phyloP scores from a whole-genome alignment of 2,329 filamentous ascomycete species.

The Colletotrichum phormii region DNA sequence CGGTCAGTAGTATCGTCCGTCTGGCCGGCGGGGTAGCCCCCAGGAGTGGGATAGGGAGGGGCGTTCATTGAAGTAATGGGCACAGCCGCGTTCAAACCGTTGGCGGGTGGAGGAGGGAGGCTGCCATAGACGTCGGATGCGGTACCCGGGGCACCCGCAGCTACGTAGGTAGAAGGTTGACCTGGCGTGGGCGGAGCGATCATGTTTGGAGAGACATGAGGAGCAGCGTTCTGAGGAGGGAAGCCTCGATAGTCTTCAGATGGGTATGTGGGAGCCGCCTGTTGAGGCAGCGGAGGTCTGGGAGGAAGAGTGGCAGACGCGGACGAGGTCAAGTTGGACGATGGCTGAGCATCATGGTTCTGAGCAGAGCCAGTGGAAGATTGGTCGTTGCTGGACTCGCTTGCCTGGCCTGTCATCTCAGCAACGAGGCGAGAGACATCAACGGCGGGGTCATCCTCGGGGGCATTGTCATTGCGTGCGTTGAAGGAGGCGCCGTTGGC shows the following conservation, averaged over 20 bases:
- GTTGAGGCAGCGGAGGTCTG: slow-evolving; percentile 56
- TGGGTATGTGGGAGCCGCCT: slow-evolving; percentile 49
- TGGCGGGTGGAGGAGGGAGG: slow-evolving; percentile 45
- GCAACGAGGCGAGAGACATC: slow-evolving; percentile 56
- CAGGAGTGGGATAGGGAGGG: slow-evolving; percentile 46
- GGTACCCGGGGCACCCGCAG: slow-evolving; percentile 43
- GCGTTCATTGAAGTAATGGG: slow-evolving; percentile 46
- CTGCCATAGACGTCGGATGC: slow-evolving; percentile 46
- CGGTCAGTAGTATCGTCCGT: slow-evolving; percentile 56
- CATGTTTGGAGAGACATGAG: slow-evolving; percentile 41
- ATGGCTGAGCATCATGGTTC: slow-evolving; percentile 25
- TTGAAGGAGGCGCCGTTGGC: slow-evolving; percentile 40
- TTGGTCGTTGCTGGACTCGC: slow-evolving; percentile 41
- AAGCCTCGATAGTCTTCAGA: slow-evolving; percentile 42
- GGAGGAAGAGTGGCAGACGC: slow-evolving; percentile 59
- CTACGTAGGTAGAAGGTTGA: slow-evolving; percentile 48
- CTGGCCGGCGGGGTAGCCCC: slow-evolving; percentile 44
- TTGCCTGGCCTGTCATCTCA: slow-evolving; percentile 52
- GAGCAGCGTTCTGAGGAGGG: slow-evolving; percentile 49
- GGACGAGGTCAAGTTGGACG: slow-evolving; percentile 44
- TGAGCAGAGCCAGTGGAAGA: slow-evolving; percentile 18
- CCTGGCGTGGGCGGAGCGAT: slow-evolving; percentile 46
- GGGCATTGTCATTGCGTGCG: slow-evolving; percentile 43
- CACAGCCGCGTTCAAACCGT: slow-evolving; percentile 44
- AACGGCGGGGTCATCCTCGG: slow-evolving; percentile 46